Evolutionary conservation across 108 stramenopile genomes (phyloP), one percentile per base, ranked within the genome.

Genomic region (Seminavis robusta): DNA sequence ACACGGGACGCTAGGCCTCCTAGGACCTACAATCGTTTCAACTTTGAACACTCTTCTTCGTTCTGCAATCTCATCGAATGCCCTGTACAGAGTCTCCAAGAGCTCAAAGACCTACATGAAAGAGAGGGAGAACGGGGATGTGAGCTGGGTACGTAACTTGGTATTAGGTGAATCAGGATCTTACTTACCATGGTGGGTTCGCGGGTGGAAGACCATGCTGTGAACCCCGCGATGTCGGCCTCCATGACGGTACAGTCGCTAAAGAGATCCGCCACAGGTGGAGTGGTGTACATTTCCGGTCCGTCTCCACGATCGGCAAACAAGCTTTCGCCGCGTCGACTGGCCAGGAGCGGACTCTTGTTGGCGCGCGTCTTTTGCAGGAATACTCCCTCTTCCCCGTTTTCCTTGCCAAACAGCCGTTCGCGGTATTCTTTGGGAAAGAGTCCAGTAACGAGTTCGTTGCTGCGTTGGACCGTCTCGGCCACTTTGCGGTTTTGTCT

Each of bases 101-200:
- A 60, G 47, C 5, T 34, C 33, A 29, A 60, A 60, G 11, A 60
- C 59, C n/a, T n/a, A n/a, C n/a, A n/a, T n/a, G n/a, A n/a, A n/a
- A n/a, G n/a, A n/a, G n/a, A n/a, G n/a, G n/a, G n/a, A n/a, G n/a
- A n/a, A n/a, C n/a, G n/a, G n/a, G n/a, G n/a, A n/a, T n/a, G n/a
- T n/a, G n/a, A n/a, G n/a, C n/a, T n/a, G n/a, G n/a, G n/a, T n/a
- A n/a, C n/a, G n/a, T n/a, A n/a, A n/a, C n/a, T n/a, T n/a, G n/a
- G n/a, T n/a, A n/a, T n/a, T n/a, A n/a, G n/a, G n/a, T n/a, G n/a
- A n/a, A n/a, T n/a, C n/a, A n/a, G n/a, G n/a, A n/a, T n/a, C n/a
- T n/a, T n/a, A n/a, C n/a, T n/a, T n/a, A n/a, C n/a, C n/a, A n/a
- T n/a, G n/a, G n/a, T n/a, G n/a, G n/a, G n/a, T n/a, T n/a, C n/a